phyloP scores from a whole-genome alignment of 192 early-diverging fungal species.

The Umbelopsis isabellina region DNA sequence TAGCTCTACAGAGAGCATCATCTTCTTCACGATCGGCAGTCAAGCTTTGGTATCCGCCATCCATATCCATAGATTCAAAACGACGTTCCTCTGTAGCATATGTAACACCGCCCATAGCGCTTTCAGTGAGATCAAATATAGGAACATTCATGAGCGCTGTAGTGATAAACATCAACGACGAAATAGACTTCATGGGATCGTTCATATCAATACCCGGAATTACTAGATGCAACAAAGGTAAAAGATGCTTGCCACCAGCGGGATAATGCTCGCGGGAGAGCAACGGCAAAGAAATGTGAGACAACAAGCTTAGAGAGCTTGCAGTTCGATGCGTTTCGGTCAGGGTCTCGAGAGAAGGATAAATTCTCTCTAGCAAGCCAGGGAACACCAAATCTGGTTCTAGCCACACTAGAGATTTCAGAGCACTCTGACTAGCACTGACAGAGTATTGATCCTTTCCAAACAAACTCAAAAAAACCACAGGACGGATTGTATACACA shows the following conservation, averaged over 20 bases:
- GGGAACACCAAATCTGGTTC: slow-evolving; percentile 80
- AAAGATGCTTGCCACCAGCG: slow-evolving; percentile 81
- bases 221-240: slow-evolving; percentile 74
- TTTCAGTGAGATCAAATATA: slow-evolving; percentile 64
- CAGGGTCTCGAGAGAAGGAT: slow-evolving; percentile 83
- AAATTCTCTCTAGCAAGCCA: slow-evolving; percentile 81
- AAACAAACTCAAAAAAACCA: slow-evolving; percentile 71
- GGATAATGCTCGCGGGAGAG: slow-evolving; percentile 78
- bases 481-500: slow-evolving; percentile 63
- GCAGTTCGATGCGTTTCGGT: slow-evolving; percentile 91
- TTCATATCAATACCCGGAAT: slow-evolving; percentile 95
- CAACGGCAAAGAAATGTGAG: slow-evolving; percentile 70
- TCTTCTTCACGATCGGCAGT: slow-evolving; percentile 64
- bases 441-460: slow-evolving; percentile 73
- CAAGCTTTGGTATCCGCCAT: slow-evolving; percentile 42
- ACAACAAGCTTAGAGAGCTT: slow-evolving; percentile 77
- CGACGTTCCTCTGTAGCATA: slow-evolving; percentile 23
- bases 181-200: slow-evolving; percentile 82
- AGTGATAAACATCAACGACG: slow-evolving; percentile 71
- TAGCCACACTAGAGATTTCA: slow-evolving; percentile 77
- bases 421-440: slow-evolving; percentile 56
- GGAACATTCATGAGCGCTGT: slow-evolving; percentile 67
- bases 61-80: slow-evolving; percentile 49
- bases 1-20: slow-evolving; percentile 66
- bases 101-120: neutral